Evolutionary conservation across 2,329 filamentous ascomycete species (phyloP).

Genomic region (Botryotinia convoluta): DNA sequence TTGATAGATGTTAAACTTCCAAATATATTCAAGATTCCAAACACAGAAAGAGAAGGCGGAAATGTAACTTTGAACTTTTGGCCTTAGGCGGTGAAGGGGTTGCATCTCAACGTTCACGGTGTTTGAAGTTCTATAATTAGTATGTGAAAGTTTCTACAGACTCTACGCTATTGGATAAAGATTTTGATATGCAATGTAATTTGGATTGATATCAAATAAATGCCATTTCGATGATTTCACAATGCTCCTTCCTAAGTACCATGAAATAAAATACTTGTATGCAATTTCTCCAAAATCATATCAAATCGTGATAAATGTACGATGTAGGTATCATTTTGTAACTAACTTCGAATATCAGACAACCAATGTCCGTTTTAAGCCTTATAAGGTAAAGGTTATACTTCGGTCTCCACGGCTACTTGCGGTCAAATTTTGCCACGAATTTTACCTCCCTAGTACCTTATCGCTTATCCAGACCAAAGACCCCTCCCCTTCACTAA

Average conservation of each 20-base stretch:
- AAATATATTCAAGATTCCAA: not conserved
- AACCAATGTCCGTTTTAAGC: not conserved
- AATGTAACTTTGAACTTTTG: constrained; percentile 6
- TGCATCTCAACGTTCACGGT: constrained; percentile 2
- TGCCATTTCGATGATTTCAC: not conserved
- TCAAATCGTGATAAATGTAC: not conserved
- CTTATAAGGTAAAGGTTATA: not conserved
- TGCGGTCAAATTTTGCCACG: not conserved
- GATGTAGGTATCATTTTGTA: not conserved
- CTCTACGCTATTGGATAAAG: not conserved
- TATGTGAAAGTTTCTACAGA: not conserved
- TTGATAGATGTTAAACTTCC: not conserved
- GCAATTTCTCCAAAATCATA: not conserved
- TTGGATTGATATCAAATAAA: not conserved
- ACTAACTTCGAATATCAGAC: not conserved
- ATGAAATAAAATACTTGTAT: not conserved
- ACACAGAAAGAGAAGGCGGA: not conserved
- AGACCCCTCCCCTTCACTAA: not conserved
- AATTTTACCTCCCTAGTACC: not conserved
- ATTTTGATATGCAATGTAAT: not conserved
- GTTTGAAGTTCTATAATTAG: constrained; percentile 8
- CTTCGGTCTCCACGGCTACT: not conserved
- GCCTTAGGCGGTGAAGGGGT: constrained; percentile 1
- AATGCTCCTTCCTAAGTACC: not conserved
- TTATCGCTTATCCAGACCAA: not conserved